Conservation (phyloP, 257 asterid genomes). For the Nyctanthes arbortristis region DNA sequence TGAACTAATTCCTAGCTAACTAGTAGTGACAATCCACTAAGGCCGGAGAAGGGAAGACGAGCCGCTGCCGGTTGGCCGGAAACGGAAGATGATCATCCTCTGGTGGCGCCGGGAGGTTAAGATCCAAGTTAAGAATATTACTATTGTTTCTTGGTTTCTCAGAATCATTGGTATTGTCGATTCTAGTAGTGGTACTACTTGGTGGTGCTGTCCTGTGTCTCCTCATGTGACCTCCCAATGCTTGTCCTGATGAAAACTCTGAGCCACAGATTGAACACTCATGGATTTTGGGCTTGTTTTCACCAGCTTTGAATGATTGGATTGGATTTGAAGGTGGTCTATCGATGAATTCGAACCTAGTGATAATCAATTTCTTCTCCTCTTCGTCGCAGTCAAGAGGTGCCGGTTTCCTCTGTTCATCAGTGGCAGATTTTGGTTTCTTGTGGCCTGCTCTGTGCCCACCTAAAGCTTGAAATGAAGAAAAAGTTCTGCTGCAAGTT, state of each 20-base stretch:
- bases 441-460: conserved; percentile 93
- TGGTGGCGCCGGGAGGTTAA: conserved; percentile 74
- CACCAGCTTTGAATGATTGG: conserved; percentile 24
- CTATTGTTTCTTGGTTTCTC: conserved; percentile 46
- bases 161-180: conserved; percentile 17
- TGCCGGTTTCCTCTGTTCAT: conserved; percentile 38
- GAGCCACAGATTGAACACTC: conserved; percentile 84
- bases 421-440: conserved; percentile 47
- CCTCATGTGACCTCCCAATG: conserved; percentile 94
- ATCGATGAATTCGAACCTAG: neutral
- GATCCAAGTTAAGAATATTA: conserved; percentile 59
- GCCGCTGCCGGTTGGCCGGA: conserved; percentile 32
- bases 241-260: conserved; percentile 84
- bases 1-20: too few species aligned
- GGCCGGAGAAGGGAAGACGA: conserved; percentile 55
- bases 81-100: conserved; percentile 57
- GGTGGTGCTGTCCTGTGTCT: conserved; percentile 54
- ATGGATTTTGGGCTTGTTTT: conserved; percentile 49
- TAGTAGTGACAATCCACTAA: conserved; percentile 75
- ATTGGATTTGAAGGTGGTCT: conserved; percentile 18
- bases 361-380: conserved; percentile 11
- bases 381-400: conserved; percentile 16
- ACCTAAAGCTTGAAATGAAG: conserved; percentile 87
- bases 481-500: conserved; percentile 71
- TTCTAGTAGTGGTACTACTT: neutral